Evolutionary conservation across 2,329 filamentous ascomycete genomes (phyloP).

Genomic region (Cadophora gregata): DNA sequence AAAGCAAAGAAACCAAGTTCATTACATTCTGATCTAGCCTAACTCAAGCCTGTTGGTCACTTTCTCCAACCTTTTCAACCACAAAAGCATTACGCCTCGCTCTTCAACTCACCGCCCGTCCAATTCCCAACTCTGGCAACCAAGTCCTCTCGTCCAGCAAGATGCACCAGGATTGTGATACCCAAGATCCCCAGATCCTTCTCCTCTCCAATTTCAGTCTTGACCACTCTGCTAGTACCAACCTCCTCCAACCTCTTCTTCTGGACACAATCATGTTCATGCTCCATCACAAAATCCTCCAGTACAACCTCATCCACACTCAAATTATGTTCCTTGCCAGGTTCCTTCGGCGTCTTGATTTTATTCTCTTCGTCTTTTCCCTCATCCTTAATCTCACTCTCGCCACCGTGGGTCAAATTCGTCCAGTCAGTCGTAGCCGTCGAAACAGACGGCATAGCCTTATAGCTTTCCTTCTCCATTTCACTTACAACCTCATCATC

Average conservation of each 20-base stretch:
- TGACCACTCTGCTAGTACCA: background rate
- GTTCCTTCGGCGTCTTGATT: background rate
- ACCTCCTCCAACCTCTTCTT: constrained; percentile 30
- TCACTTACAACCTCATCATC: constrained; percentile 17
- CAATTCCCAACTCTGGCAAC: constrained; percentile 30
- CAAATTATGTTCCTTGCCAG: constrained; percentile 12
- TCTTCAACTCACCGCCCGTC: constrained; percentile 21
- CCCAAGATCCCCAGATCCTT: constrained; percentile 31
- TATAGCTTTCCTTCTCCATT: constrained; percentile 1
- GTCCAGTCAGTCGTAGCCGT: constrained; percentile 5
- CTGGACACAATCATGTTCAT: constrained; percentile 38
- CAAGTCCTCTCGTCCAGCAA: constrained; percentile 36
- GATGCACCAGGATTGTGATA: constrained; percentile 38
- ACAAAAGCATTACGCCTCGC: background rate
- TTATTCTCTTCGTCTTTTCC: background rate
- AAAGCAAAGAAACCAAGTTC: constrained; percentile 2
- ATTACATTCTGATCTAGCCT: background rate
- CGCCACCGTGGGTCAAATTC: background rate
- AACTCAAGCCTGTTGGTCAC: background rate
- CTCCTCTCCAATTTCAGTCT: constrained; percentile 1
- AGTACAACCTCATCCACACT: constrained; percentile 16
- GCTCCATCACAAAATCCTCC: background rate
- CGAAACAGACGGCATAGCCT: background rate
- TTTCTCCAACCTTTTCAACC: background rate
- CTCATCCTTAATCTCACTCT: background rate